Percentiles rank a stretch among this genome's conserved stretches.
Evolutionary conservation across 306 rosid genomes (phyloP).

Genomic region (Lablab purpureus): DNA sequence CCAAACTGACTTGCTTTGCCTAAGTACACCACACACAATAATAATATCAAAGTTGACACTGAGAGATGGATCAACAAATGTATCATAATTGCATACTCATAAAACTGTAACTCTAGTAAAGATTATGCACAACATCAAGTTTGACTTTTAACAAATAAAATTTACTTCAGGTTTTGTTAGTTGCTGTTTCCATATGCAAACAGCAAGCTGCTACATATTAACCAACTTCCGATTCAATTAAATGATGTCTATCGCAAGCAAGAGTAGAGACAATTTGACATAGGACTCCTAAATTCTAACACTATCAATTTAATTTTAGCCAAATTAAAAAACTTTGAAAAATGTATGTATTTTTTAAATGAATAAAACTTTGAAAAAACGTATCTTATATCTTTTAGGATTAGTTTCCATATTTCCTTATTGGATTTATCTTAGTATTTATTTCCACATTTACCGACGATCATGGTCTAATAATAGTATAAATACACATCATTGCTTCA

Average conservation of each 20-base stretch:
- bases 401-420: background rate
- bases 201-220: background rate
- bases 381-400: background rate
- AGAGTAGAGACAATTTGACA: conserved; percentile 1
- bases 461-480: background rate
- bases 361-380: background rate
- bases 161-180: background rate
- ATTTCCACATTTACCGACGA: background rate
- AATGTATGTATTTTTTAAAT: background rate
- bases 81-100: background rate
- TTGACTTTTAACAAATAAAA: background rate
- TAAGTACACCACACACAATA: conserved; percentile 8
- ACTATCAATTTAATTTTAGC: background rate
- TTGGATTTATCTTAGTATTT: background rate
- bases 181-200: conserved; percentile 6
- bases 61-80: background rate
- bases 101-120: background rate
- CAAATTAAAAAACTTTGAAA: background rate
- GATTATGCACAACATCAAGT: background rate
- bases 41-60: background rate
- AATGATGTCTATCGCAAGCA: conserved; percentile 2
- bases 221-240: background rate
- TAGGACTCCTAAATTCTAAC: conserved; percentile 9
- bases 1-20: background rate
- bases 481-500: background rate